Evolutionary conservation across 495 filamentous ascomycete genomes (phyloP), one percentile per base, ranked within the genome.

Genomic region (Xylaria intraflava): DNA sequence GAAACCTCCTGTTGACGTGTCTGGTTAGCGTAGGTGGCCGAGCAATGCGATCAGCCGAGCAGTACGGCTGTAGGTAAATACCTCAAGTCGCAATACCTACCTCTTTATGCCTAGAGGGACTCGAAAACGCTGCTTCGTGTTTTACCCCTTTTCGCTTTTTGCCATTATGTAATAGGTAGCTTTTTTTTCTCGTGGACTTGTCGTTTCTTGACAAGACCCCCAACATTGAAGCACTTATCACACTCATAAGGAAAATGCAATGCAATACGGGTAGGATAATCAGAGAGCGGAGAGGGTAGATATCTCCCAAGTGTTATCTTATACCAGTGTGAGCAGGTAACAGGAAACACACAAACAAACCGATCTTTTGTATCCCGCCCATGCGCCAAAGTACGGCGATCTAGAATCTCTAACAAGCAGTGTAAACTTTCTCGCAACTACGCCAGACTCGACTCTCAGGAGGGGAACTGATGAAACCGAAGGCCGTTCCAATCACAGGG

Each of bases 401-500:
- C 39, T 19, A 19, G 20, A n/a, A n/a, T n/a, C n/a, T 42, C 22
- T 42, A 12, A 7, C 2, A 24, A 23, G 31, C 49, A 55, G 45
- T 36, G 35, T 43, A 48, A 24, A 39, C 41, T 44, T 40, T 23
- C 14, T 42, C 30, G 43, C 26, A 46, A 36, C 51, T 54, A 54
- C 41, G 51, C 46, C 43, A 43, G 44, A 48, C 44, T 48, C 30
- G 41, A 35, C 42, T 41, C 50, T 27, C 38, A 31, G 31, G 40
- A 30, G 23, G 22, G 14, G 17, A 46, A 30, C 33, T 19, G 51
- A 38, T n/a, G 46, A 42, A 42, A n/a, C 26, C 33, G 42, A 40
- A 38, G 19, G 26, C 51, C n/a, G 27, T 47, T 40, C 35, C 51
- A 23, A 47, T 35, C 26, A 1, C 40, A 27, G 19, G 39, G 7